Conservation (phyloP, 192 early-diverging fungal species). For the Borealophlyctis nickersoniae region DNA sequence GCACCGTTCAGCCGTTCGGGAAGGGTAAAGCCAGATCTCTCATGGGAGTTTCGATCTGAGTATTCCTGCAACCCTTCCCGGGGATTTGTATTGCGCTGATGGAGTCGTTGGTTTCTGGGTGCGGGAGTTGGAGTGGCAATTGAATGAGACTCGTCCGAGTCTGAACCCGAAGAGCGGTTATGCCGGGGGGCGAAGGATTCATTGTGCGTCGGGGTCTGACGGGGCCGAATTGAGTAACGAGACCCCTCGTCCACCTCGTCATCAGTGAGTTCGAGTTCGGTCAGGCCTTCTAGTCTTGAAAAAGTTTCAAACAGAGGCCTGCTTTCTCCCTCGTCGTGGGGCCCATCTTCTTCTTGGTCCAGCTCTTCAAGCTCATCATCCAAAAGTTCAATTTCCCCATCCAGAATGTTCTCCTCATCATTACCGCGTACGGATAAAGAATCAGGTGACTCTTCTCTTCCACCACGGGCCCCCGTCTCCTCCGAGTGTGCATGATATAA, state of each 20-base stretch:
- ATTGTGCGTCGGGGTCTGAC: background rate
- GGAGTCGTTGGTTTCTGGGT: background rate
- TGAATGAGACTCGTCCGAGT: background rate
- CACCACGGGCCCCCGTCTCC: background rate
- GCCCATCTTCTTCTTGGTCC: slow-evolving; percentile 6
- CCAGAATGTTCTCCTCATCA: background rate
- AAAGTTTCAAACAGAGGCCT: background rate
- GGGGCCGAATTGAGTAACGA: background rate
- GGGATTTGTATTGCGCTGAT: background rate
- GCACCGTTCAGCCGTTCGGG: no score
- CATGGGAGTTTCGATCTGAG: no score
- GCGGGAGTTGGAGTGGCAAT: no score
- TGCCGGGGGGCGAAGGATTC: background rate
- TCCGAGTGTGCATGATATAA: background rate
- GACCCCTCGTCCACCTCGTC: background rate
- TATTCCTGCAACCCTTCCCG: background rate
- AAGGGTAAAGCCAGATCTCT: no score
- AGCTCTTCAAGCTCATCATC: slow-evolving; percentile 13
- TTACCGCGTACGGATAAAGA: background rate
- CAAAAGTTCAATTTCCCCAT: slow-evolving; percentile 9
- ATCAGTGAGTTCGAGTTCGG: slow-evolving; percentile 14
- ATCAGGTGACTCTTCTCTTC: background rate
- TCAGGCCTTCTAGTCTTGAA: slow-evolving; percentile 11
- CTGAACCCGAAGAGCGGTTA: background rate
- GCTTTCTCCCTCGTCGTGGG: background rate